Base-by-base conservation (phyloP, 176 grass and related monocot species). In the Ensete ventricosum region DNA sequence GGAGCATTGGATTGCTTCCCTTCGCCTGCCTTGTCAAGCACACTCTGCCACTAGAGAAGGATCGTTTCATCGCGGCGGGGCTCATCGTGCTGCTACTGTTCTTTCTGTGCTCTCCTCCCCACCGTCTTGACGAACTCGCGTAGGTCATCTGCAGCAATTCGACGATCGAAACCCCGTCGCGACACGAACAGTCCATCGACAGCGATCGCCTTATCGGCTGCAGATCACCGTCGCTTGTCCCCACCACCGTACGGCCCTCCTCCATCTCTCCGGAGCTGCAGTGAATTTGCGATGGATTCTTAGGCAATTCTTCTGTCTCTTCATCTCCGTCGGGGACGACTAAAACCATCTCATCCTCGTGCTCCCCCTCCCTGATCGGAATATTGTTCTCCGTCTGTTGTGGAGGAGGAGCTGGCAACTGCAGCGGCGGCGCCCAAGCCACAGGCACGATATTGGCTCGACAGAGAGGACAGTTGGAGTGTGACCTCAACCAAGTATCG, bases 31-130 rank as follows among this genome's bases (percentile, higher is more conserved):
- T 43, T 5, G 34, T 43, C 34, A 43, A 43, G 0, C 34, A 43
- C 34, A 43, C 34, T 5, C 34, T 43, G 34, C 34, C 34, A 43
- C 34, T 43, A 6, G 34, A 43, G 34, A 9, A 62, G 14, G 57
- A 62, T 62, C 57, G 14, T n/a, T 62, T 62, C 57, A 62, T 62
- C 17, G 17, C 1, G 17, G n/a, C 57, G 14, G 57, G n/a, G 57
- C n/a, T 62, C 13, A 62, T 17, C 17, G 17, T 62, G 6, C 57
- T 14, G 13, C 13, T 17, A n/a, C 13, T 14, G 57, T 7, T n/a
- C 57, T 62, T 62, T 14, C 12, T 7, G 1, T 62, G 17, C 57
- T 62, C 57, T 17, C 83, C 85, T 50, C 75, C 67, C 11, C 82
- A 82, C 63, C 57, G 17, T 62, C 17, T n/a, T 5, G 57, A 62